Evolutionary conservation across 2,329 filamentous ascomycete species (phyloP), one percentile per base, ranked within the genome.

Genomic region (Aspergillus fijiensis): DNA sequence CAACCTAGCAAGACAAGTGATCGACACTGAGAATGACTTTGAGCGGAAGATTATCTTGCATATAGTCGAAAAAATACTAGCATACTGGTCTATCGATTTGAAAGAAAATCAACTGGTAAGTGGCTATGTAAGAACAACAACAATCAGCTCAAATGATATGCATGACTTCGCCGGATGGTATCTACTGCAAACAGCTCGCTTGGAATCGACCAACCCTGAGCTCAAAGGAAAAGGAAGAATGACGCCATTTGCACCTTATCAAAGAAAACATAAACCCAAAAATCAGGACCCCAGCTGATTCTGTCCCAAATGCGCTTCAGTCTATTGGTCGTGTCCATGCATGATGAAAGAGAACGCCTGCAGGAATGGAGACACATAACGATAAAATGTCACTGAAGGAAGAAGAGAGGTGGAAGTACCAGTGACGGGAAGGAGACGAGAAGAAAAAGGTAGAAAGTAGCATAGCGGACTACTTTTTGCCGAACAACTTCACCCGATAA

Each of bases 401-500:
- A 35, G 1, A 35, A 12, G 33, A 35, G 27, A 35, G 3, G 4
- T 35, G 33, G 33, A 16, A 49, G 4, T 27, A 27, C 48, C 48
- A 52, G 19, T 14, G 31, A 31, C 19, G 39, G 14, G 10, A n/a
- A 53, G 11, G 16, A 21, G 55, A 10, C 10, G 1, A 51, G 27
- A 12, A 48, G 7, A 9, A 9, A 25, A 12, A 29, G 27, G 6
- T n/a, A 45, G 16, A 45, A 19, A 45, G 16, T 35, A 45, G 39
- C 16, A 6, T 6, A 19, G 16, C 2, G 4, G 16, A 16, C 49
- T 66, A 77, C 33, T 69, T 10, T 60, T 74, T 69, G 4, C 79
- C 80, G 65, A 80, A 74, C 52, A 81, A 58, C 51, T 76, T 75
- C 55, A 81, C 60, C n/a, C 79, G 76, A 66, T 81, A 81, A 42